Conservation (phyloP, 2,329 filamentous ascomycete species). For the Diaporthe capsici region DNA sequence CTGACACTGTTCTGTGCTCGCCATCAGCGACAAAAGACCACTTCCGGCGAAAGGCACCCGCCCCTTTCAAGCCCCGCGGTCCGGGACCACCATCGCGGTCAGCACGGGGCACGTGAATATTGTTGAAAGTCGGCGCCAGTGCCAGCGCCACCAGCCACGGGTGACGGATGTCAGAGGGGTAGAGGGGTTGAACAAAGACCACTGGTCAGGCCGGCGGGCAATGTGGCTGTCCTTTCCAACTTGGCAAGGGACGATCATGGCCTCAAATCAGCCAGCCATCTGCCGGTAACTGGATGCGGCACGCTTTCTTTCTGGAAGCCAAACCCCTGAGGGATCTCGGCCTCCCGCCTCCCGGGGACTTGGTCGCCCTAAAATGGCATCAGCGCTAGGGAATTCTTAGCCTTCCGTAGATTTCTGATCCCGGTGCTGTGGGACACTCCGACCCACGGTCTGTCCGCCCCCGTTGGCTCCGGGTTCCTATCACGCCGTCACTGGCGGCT, state of each 20-base stretch:
- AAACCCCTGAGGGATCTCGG: not conserved
- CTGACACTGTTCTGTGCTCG: not conserved
- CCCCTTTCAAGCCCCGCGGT: not conserved
- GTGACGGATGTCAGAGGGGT: not conserved
- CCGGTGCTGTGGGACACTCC: conserved; percentile 7
- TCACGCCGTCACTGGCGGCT: not conserved
- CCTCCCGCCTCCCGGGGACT: conserved; percentile 17
- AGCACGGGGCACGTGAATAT: conserved; percentile 25
- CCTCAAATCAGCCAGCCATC: not conserved
- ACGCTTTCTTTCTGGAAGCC: not conserved
- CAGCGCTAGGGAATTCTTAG: conserved; percentile 5
- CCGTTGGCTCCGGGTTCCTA: not conserved
- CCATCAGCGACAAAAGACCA: not conserved
- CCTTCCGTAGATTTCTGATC: not conserved
- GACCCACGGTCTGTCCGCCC: not conserved
- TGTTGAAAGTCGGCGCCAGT: not conserved
- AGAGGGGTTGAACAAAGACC: conserved; percentile 2
- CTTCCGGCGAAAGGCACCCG: not conserved
- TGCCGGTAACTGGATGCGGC: conserved; percentile 17
- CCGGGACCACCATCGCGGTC: not conserved
- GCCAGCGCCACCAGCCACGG: not conserved
- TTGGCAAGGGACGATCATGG: conserved; percentile 7
- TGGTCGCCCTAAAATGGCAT: conserved; percentile 24
- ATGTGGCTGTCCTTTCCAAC: not conserved
- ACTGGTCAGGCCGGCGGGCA: not conserved